Conservation (phyloP, 805 yeast species). For the Barnettozyma vustinii region DNA sequence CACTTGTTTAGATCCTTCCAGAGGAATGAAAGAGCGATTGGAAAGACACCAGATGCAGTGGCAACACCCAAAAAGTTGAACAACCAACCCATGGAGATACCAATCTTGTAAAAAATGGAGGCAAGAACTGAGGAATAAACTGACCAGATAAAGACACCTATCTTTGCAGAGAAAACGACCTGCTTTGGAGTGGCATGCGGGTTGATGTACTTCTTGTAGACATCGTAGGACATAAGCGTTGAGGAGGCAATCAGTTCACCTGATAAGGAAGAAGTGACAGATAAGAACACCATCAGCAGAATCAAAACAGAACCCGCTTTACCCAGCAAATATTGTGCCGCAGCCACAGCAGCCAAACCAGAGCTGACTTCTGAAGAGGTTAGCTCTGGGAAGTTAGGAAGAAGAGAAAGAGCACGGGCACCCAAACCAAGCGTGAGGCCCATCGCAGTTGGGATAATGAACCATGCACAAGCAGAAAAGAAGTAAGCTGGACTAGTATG, state of each 20-base stretch:
- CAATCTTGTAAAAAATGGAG: slow-evolving; percentile 31
- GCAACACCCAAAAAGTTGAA: slow-evolving; percentile 38
- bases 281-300: slow-evolving; percentile 36
- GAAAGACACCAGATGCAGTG: slow-evolving; percentile 36
- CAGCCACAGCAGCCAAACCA: slow-evolving; percentile 39
- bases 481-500: slow-evolving; percentile 34
- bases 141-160: slow-evolving; percentile 36
- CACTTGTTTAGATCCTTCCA: slow-evolving; percentile 32
- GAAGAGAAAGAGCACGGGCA: slow-evolving; percentile 30
- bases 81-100: slow-evolving; percentile 34
- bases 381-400: slow-evolving; percentile 32
- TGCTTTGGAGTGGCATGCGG: slow-evolving; percentile 37
- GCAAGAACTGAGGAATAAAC: slow-evolving; percentile 33
- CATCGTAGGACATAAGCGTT: slow-evolving; percentile 40
- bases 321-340: slow-evolving; percentile 37
- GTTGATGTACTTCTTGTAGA: slow-evolving; percentile 39
- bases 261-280: slow-evolving; percentile 37
- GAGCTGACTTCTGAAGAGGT: slow-evolving; percentile 29
- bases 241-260: slow-evolving; percentile 39
- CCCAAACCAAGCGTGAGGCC: slow-evolving; percentile 34
- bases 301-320: slow-evolving; percentile 38
- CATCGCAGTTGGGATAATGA: slow-evolving; percentile 34
- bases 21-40: slow-evolving; percentile 34
- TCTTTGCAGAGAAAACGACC: slow-evolving; percentile 38
- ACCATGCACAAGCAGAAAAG: slow-evolving; percentile 36